Evolutionary conservation across 2,329 filamentous ascomycete species (phyloP), one percentile per base, ranked within the genome.

Genomic region (Aspergillus pseudonomiae): DNA sequence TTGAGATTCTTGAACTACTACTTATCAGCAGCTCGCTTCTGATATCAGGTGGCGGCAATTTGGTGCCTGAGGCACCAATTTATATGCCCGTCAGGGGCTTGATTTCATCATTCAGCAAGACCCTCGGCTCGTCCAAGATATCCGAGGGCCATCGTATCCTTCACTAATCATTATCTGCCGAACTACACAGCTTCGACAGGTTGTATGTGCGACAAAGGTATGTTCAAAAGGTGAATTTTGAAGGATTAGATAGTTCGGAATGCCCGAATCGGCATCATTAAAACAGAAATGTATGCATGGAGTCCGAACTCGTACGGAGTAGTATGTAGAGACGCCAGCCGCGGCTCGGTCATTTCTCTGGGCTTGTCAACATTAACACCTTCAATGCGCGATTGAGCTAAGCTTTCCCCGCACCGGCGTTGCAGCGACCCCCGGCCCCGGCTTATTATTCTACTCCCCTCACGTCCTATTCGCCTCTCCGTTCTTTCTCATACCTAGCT

Each of bases 321-420:
- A 24, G 21, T 24, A 6, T 46, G n/a, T 11, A 21, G 43, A 46
- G 41, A 6, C 39, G n/a, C 3, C 9, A n/a, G 43, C 43, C 43
- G n/a, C 43, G 43, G 43, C 21, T 54, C 52, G 30, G 52, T 28
- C 52, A 54, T 36, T 21, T 54, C 9, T 36, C 21, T 30, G 48
- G 19, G 11, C n/a, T 28, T 3, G 2, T 26, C 34, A 36, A 14
- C 2, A 6, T 14, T 36, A 36, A 32, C 30, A 10, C 12, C 12
- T 36, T 6, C 21, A 54, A 54, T 19, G 28, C 21, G 6, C 48
- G 32, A 39, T 21, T 3, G 16, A 19, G 39, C 32, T 48, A 61
- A 65, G 63, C 63, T 65, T 63, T 65, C 61, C 63, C 63, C 63
- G 63, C 63, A 65, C 55, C 36, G 28, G 21, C n/a, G 54, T 14